These are phyloP conservation scores for Neofusicoccum cordaticola DNA, from an alignment of 2,329 filamentous ascomycete genomes.

Conservation along the genomic window DNA sequence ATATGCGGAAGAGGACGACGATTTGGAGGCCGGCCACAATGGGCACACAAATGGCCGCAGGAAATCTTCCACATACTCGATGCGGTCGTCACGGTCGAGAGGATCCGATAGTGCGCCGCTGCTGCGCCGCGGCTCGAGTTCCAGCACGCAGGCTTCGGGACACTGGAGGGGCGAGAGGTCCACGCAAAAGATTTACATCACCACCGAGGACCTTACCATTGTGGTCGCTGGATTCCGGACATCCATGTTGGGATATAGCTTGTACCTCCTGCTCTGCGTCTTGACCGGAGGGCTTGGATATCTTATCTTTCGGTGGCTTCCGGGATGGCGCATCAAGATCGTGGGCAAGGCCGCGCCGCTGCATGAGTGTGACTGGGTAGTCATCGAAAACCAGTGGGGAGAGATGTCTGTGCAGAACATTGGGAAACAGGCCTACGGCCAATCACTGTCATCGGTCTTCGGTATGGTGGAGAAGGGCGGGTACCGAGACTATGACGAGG, in stretches of 20 bases:
- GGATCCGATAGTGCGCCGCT: conserved; percentile 59
- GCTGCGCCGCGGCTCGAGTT: conserved; percentile 69
- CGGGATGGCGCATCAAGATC: conserved; percentile 76
- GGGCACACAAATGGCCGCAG: conserved; percentile 51
- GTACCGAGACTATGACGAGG: conserved; percentile 66
- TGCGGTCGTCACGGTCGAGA: conserved; percentile 43
- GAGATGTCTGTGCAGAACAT: conserved; percentile 80
- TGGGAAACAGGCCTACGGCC: conserved; percentile 56
- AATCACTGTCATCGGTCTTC: conserved; percentile 66
- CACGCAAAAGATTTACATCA: conserved; percentile 90
- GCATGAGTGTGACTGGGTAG: conserved; percentile 80
- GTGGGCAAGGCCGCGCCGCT: conserved; percentile 68
- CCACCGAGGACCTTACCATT: conserved; percentile 90
- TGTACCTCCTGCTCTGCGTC: conserved; percentile 70
- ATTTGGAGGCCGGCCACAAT: conserved; percentile 42
- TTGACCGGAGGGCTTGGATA: conserved; percentile 75
- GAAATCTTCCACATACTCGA: conserved; percentile 62
- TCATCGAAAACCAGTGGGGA: conserved; percentile 96
- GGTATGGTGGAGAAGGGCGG: conserved; percentile 63
- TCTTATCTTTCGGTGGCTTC: conserved; percentile 85
- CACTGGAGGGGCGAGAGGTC: conserved; percentile 57
- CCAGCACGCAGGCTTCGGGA: conserved; percentile 64
- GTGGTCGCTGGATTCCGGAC: conserved; percentile 90
- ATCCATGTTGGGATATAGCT: conserved; percentile 63
- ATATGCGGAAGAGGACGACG: conserved; percentile 48